phyloP scores from a whole-genome alignment of 768 basidiomycete genomes.

The Podaxis carcinomalis region DNA sequence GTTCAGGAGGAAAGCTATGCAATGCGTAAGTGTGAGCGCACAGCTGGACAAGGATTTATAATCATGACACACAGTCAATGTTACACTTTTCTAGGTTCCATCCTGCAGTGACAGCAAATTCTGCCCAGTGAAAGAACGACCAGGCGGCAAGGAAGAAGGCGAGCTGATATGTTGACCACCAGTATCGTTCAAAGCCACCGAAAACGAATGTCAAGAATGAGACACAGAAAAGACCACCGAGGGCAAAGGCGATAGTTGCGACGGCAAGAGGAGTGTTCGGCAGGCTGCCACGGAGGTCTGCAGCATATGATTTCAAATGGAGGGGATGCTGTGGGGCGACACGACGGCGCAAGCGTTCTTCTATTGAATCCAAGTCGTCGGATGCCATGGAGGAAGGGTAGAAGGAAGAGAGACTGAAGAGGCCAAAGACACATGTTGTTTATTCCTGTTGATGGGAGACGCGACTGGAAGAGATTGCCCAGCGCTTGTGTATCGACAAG shows the following conservation, averaged over 20 bases:
- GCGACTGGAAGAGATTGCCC: too few relatives aligned
- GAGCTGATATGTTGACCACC: conserved; percentile 73
- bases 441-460: conserved; percentile 6
- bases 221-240: conserved; percentile 68
- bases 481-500: not conserved
- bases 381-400: conserved; percentile 26
- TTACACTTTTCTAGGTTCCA: conserved; percentile 93
- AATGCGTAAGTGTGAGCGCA: not conserved
- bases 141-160: conserved; percentile 82
- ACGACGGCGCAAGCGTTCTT: conserved; percentile 41
- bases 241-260: conserved; percentile 76
- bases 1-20: conserved; percentile 85
- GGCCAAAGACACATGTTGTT: conserved; percentile 6
- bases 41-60: not conserved
- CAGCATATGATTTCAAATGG: conserved; percentile 29
- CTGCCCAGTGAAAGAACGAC: conserved; percentile 89
- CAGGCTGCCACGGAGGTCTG: conserved; percentile 48
- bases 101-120: conserved; percentile 93
- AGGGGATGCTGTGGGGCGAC: conserved; percentile 35
- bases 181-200: conserved; percentile 40
- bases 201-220: conserved; percentile 47
- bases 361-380: conserved; percentile 28
- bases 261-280: conserved; percentile 89
- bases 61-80: conserved; percentile 76
- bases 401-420: conserved; percentile 14